Conservation (phyloP, 2,329 filamentous ascomycete genomes). For the Claviceps cyperi region DNA sequence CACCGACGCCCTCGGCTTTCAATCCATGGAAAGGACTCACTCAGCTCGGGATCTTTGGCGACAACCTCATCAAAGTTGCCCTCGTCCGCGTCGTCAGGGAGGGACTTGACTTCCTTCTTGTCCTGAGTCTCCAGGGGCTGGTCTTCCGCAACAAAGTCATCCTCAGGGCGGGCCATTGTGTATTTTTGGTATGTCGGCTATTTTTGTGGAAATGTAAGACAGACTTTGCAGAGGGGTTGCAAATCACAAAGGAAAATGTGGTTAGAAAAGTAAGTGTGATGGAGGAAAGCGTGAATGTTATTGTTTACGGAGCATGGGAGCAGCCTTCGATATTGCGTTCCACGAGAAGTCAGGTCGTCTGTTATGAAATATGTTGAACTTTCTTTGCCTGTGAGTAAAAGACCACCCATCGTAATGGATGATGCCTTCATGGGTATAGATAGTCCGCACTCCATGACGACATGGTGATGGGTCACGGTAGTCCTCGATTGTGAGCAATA, state of each 20-base stretch:
- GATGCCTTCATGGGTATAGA: background rate
- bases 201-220: too few species aligned
- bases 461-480: background rate
- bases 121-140: background rate
- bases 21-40: background rate
- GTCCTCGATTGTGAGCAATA: background rate
- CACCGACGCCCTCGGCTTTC: too few species aligned
- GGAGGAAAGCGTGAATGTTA: too few species aligned
- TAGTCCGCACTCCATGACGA: background rate
- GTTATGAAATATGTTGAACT: background rate
- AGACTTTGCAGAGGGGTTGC: too few species aligned
- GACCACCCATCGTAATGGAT: background rate
- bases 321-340: too few species aligned
- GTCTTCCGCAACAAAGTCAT: slow-evolving; percentile 3
- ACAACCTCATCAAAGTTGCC: background rate
- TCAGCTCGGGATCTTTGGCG: slow-evolving; percentile 2
- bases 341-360: background rate
- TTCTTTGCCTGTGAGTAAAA: background rate
- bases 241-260: too few species aligned
- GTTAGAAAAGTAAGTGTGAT: too few species aligned
- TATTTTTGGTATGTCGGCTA: too few species aligned
- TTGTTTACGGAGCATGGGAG: too few species aligned
- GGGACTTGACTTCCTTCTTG: slow-evolving; percentile 1
- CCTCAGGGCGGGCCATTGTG: slow-evolving; percentile 1
- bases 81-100: slow-evolving; percentile 4